Conservation (phyloP, 2,329 filamentous ascomycete species). For the Colletotrichum sp. region DNA sequence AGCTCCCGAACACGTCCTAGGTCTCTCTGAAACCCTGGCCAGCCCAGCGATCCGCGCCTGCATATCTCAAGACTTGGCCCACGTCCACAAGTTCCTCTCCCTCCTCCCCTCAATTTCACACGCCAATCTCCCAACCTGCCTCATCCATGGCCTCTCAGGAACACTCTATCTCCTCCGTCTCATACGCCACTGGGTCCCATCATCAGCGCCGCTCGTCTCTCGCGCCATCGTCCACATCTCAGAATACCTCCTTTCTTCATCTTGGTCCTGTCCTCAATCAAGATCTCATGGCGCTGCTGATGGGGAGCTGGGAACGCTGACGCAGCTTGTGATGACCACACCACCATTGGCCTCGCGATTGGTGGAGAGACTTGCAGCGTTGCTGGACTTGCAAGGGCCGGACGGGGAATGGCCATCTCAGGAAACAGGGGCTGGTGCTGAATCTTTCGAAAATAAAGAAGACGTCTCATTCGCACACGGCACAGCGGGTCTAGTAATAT, state of each 20-base stretch:
- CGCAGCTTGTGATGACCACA: conserved; percentile 68
- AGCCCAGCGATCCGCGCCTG: conserved; percentile 51
- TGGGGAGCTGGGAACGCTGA: conserved; percentile 72
- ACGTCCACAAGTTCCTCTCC: conserved; percentile 45
- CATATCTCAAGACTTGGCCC: conserved; percentile 39
- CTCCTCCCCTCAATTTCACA: conserved; percentile 36
- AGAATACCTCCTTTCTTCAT: conserved; percentile 56
- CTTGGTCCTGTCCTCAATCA: background rate
- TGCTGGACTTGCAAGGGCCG: conserved; percentile 65
- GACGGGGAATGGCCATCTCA: conserved; percentile 70
- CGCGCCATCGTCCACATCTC: conserved; percentile 61
- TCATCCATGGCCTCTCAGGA: conserved; percentile 71
- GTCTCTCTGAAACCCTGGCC: conserved; percentile 53
- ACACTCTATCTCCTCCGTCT: conserved; percentile 72
- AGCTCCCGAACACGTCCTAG: conserved; percentile 37
- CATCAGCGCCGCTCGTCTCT: conserved; percentile 53
- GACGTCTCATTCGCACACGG: conserved; percentile 72
- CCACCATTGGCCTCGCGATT: conserved; percentile 59
- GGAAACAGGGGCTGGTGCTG: conserved; percentile 60
- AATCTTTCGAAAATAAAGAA: conserved; percentile 47
- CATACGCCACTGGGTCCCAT: conserved; percentile 61
- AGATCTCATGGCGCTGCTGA: conserved; percentile 66
- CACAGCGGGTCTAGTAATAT: conserved; percentile 66
- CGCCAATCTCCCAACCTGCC: conserved; percentile 55
- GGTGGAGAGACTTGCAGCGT: conserved; percentile 53